These are phyloP conservation scores for Calocera cornea DNA, from an alignment of 768 basidiomycete genomes.

Conservation along the genomic window DNA sequence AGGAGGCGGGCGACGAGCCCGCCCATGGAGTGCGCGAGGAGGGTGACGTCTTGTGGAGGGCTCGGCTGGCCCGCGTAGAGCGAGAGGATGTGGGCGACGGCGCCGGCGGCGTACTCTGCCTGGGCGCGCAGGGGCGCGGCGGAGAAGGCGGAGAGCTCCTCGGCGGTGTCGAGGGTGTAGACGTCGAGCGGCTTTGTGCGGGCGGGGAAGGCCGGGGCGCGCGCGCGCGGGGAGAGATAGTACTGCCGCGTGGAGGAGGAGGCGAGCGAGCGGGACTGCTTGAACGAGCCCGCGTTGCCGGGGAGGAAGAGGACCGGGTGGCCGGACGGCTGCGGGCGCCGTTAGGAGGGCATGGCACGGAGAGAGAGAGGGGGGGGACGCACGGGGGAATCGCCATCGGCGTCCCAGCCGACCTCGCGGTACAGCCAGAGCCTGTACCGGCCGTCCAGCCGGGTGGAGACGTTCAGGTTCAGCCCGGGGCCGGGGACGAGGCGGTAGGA, in stretches of 20 bases:
- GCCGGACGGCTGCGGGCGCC: conserved; percentile 12
- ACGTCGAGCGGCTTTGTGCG: background rate
- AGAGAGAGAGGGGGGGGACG: background rate
- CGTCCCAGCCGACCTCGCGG: conserved; percentile 24
- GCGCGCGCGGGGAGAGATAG: background rate
- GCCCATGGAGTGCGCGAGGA: conserved; percentile 28
- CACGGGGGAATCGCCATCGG: conserved; percentile 2
- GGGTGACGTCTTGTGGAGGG: conserved; percentile 15
- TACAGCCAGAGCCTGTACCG: conserved; percentile 24
- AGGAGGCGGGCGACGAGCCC: conserved; percentile 23
- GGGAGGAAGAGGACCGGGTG: conserved; percentile 26
- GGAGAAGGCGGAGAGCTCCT: conserved; percentile 26
- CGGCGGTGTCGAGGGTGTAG: conserved; percentile 23
- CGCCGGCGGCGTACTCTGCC: conserved; percentile 7
- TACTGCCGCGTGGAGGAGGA: conserved; percentile 23
- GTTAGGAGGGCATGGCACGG: background rate
- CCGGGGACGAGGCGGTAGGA: background rate
- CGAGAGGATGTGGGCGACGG: conserved; percentile 15
- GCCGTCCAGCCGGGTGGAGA: conserved; percentile 6
- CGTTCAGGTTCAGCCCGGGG: background rate
- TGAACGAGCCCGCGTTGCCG: conserved; percentile 26
- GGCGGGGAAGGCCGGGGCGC: background rate
- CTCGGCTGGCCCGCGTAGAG: conserved; percentile 15
- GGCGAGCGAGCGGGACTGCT: conserved; percentile 26
- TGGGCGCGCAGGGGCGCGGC: conserved; percentile 19